Conservation (phyloP, 176 grass and related monocot genomes). For the Aechmea fasciata region DNA sequence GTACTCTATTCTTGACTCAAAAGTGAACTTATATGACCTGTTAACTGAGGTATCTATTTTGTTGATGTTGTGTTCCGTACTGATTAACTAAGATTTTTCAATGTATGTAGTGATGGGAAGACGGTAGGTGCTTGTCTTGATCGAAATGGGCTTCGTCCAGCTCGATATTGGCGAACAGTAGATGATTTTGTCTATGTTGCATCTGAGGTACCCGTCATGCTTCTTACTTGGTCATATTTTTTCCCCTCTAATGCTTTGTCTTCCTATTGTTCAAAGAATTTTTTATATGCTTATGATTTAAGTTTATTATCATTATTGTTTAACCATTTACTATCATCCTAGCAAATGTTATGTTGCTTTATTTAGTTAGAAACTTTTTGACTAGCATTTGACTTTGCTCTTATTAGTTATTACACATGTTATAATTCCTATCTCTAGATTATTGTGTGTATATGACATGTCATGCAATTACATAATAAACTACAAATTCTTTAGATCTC, state of each 20-base stretch:
- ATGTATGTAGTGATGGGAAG: slow-evolving; percentile 78
- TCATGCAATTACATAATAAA: too few species aligned
- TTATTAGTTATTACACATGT: too few species aligned
- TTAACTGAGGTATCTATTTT: neutral
- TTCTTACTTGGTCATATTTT: slow-evolving; percentile 3
- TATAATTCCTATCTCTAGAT: too few species aligned
- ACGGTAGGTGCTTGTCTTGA: slow-evolving; percentile 94
- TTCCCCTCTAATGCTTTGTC: neutral
- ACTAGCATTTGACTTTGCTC: too few species aligned
- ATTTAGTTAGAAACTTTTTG: neutral
- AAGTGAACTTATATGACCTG: neutral
- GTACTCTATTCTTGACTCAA: neutral
- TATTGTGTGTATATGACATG: too few species aligned
- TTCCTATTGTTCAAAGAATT: neutral
- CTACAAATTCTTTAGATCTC: too few species aligned
- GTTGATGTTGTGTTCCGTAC: neutral
- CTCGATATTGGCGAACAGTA: slow-evolving; percentile 94
- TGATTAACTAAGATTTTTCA: slow-evolving; percentile 15
- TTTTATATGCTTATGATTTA: neutral
- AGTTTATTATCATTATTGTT: neutral
- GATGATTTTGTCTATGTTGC: slow-evolving; percentile 99
- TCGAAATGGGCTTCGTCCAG: slow-evolving; percentile 98
- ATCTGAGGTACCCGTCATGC: slow-evolving; percentile 60
- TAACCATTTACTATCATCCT: neutral
- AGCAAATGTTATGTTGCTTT: neutral